Evolutionary conservation across 805 yeast genomes (phyloP), one percentile per base, ranked within the genome.

Genomic region (Helenozyma baotianmanensis): DNA sequence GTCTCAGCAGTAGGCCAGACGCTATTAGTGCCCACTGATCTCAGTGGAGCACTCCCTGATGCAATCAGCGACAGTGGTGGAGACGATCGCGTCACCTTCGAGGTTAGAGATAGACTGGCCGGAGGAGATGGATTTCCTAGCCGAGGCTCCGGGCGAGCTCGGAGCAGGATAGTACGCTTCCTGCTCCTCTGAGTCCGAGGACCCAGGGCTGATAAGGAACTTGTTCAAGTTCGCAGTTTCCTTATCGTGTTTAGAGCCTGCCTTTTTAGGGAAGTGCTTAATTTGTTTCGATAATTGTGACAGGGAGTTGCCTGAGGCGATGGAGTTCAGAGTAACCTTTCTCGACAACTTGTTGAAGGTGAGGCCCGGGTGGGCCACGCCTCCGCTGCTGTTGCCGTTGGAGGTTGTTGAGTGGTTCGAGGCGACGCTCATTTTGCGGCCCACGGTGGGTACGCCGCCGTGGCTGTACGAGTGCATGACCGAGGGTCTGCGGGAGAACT

Each of bases 401-500:
- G 42, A 34, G 14, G 34, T 25, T 9, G 29, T 31, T 4, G 48
- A 41, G 29, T 45, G 41, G 25, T 25, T 35, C 21, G 42, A 39
- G 3, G 47, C 42, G 21, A 43, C 48, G 19, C 50, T 45, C 43
- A 39, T 23, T 24, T 45, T 45, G 32, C 50, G 46, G n/a, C 49
- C 41, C 29, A 47, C 23, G 8, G 60, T 48, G 9, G 66, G 65
- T 9, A 58, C 47, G 21, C 56, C 47, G 23, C 63, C 58, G 40
- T 64, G 60, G 31, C 60, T 50, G 43, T 53, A 53, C 21, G 63
- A 57, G 28, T 63, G 65, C 36, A 67, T 66, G 43, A 68, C 56
- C 17, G 62, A 70, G 6, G 88, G 88, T 56, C 87, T 71, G 56
- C 83, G 72, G 33, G 76, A 68, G 32, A 57, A 66, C 48, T 80